Evolutionary conservation across 768 basidiomycete genomes (phyloP).

Genomic region (Boletellus emodensis): DNA sequence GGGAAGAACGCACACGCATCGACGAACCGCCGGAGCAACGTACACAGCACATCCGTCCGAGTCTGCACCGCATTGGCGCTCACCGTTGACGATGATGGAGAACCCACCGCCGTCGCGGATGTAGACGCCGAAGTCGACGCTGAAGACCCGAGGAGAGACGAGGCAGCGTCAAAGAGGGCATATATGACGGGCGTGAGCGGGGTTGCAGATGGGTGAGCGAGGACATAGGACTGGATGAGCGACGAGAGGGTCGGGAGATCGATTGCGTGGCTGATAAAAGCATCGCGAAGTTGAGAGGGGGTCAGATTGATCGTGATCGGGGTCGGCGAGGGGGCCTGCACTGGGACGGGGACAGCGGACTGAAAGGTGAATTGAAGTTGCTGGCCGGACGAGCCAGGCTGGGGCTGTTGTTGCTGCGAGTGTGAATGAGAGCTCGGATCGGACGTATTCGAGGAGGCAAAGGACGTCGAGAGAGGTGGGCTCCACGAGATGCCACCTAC

Average conservation of each 20-base stretch:
- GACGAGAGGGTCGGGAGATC: conserved; percentile 49
- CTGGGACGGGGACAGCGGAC: conserved; percentile 42
- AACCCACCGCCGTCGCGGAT: conserved; percentile 35
- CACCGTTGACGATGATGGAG: conserved; percentile 21
- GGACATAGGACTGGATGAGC: conserved; percentile 49
- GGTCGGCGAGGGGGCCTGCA: conserved; percentile 11
- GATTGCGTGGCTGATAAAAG: conserved; percentile 34
- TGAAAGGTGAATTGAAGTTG: conserved; percentile 46
- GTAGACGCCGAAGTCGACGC: conserved; percentile 34
- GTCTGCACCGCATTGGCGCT: not conserved
- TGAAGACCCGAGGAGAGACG: conserved; percentile 20
- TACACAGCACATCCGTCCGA: conserved; percentile 9
- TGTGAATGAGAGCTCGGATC: conserved; percentile 30
- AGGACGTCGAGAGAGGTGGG: conserved; percentile 37
- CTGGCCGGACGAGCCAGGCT: conserved; percentile 28
- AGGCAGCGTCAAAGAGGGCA: conserved; percentile 51
- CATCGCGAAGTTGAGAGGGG: conserved; percentile 28
- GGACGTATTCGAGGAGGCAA: conserved; percentile 23
- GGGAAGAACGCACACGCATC: conserved; percentile 52
- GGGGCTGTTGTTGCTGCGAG: conserved; percentile 23
- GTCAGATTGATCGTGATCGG: conserved; percentile 29
- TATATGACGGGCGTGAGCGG: conserved; percentile 49
- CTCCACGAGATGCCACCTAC: conserved; percentile 35
- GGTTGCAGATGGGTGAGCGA: conserved; percentile 46
- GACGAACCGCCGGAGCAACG: conserved; percentile 44